Conservation (phyloP, 495 filamentous ascomycete species). For the Penicillium maclennaniae region DNA sequence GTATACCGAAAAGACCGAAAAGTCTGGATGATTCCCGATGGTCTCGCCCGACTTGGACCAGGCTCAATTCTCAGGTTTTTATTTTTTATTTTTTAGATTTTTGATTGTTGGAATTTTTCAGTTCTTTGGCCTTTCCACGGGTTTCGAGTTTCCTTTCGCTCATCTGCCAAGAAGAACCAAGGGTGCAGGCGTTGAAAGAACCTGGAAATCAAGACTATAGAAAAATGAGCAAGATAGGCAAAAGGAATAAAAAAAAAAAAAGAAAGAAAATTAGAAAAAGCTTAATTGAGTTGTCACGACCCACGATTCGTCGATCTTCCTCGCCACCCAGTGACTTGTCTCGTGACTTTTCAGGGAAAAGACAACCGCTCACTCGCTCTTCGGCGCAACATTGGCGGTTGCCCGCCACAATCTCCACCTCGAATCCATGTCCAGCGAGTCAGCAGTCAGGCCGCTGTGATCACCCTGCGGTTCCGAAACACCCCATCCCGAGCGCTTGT, state of each 20-base stretch:
- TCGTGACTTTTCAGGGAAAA: background rate
- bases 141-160: background rate
- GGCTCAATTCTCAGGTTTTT: background rate
- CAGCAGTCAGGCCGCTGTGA: constrained; percentile 9
- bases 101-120: no score
- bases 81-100: background rate
- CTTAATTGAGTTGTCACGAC: constrained; percentile 1
- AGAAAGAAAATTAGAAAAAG: constrained; percentile 1
- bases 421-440: constrained; percentile 9
- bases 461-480: constrained; percentile 17
- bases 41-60: background rate
- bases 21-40: background rate
- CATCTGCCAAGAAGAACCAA: background rate
- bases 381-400: constrained; percentile 6
- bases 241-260: background rate
- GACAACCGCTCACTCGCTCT: background rate
- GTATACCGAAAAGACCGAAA: no score
- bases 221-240: background rate
- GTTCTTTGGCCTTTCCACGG: no score
- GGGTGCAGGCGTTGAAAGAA: background rate
- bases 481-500: constrained; percentile 6
- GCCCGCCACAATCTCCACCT: background rate
- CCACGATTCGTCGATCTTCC: constrained; percentile 3
- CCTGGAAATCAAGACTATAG: background rate
- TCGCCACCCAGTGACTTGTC: constrained; percentile 19